These are phyloP conservation scores for Abrus precatorius DNA, from an alignment of 306 rosid genomes.

Conservation along the genomic window DNA sequence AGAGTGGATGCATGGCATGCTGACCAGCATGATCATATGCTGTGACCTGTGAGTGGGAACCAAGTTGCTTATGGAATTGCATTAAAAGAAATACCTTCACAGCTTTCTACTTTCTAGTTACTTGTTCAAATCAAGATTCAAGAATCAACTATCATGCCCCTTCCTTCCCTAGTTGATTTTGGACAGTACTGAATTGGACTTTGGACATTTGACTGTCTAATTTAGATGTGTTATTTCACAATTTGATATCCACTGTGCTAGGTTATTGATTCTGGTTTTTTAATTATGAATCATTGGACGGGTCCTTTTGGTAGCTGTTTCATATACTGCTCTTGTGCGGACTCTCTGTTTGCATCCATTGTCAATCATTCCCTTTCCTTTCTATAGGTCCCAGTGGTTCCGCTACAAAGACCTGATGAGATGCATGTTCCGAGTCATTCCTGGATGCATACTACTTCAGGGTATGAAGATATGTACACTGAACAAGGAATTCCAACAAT, in stretches of 20 bases:
- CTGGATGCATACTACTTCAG: constrained; percentile 65
- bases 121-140: constrained; percentile 23
- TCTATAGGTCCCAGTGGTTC: constrained; percentile 73
- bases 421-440: constrained; percentile 62
- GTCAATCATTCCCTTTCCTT: neutral
- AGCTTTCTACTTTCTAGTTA: no score
- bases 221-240: neutral
- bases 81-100: no score
- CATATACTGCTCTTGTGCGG: neutral
- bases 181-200: no score
- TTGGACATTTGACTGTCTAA: neutral
- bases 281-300: neutral
- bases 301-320: neutral
- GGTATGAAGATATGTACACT: constrained; percentile 64
- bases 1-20: no score
- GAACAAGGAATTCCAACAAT: constrained; percentile 88
- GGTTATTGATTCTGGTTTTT: constrained; percentile 13
- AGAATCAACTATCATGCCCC: neutral
- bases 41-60: no score
- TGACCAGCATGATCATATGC: no score
- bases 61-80: no score
- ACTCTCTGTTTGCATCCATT: constrained; percentile 23
- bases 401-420: constrained; percentile 83
- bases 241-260: neutral
- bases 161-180: neutral